Base-by-base conservation (phyloP, 2,329 filamentous ascomycete species). In the Clarireedia homoeocarpa region DNA sequence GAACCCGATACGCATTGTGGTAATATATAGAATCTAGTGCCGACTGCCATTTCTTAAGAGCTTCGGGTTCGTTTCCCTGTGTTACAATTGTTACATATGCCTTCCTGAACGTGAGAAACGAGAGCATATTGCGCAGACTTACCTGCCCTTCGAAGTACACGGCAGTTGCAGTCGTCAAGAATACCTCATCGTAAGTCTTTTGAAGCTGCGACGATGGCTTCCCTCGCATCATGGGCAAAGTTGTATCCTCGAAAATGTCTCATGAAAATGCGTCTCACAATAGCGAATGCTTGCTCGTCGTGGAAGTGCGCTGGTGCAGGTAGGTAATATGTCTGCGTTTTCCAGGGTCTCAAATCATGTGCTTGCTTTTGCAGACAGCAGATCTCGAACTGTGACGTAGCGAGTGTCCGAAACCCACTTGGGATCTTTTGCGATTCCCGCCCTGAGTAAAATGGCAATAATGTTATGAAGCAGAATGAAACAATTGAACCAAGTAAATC, bases 161-260 rank as follows among this genome's bases (percentile, higher is more conserved):
- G 40, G 92, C 92, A 1, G 91, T 97, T 14, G 91, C 96, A 73
- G 91, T 96, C 69, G 87, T 91, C 65, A 96, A 75, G 74, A 96
- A 96, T 72, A 88, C 91, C 72, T 97, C 91, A 75, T 97, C 92
- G 74, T 97, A 97, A 55, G 91, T 95, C 80, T 96, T 96, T 75
- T 97, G 92, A 71, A 96, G 83, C 60, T 84, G 84, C 72, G 87
- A 84, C 69, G 84, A 79, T 60, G 78, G 76, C 69, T 83, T 84
- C 71, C 75, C 75, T 68, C 77, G 76, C 74, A 79, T 73, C 68
- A 70, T 70, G 60, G 51, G 66, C 57, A 56, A 52, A 53, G 56
- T 17, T 24, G 9, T 36, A 20, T 36, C 4, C 15, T 47, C 14
- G 39, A 12, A 7, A 6, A 50, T 26, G 2, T 17, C 6, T 50